Percentiles rank a stretch among this genome's conserved stretches.
phyloP scores from a whole-genome alignment of 106 monocot genomes.

The Ottelia alismoides region DNA sequence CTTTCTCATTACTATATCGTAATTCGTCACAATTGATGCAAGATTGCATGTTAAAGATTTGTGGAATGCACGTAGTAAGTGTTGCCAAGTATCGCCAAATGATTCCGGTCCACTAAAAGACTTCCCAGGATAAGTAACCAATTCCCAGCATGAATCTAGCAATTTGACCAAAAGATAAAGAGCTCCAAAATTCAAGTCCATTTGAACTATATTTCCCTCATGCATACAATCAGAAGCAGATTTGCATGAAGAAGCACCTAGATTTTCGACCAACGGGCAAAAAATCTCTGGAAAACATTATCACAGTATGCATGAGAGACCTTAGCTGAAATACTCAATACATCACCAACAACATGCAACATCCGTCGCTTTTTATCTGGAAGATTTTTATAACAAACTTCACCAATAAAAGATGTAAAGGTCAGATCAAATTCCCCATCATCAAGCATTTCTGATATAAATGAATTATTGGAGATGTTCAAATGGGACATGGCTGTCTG shows the following conservation, averaged over 20 bases:
- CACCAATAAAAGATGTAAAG: slow-evolving; percentile 28
- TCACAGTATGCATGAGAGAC: slow-evolving; percentile 46
- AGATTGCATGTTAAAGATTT: slow-evolving; percentile 32
- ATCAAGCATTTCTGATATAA: slow-evolving; percentile 45
- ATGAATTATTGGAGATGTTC: slow-evolving; percentile 24
- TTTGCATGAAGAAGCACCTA: slow-evolving; percentile 25
- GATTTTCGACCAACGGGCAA: slow-evolving; percentile 38
- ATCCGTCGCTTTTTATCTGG: slow-evolving; percentile 22
- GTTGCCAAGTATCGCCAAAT: slow-evolving; percentile 34
- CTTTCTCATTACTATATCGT: not conserved
- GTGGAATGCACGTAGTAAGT: slow-evolving; percentile 36
- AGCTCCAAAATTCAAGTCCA: slow-evolving; percentile 41
- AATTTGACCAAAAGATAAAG: slow-evolving; percentile 70
- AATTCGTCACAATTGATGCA: slow-evolving; percentile 19
- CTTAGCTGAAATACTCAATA: slow-evolving; percentile 45
- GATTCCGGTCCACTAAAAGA: slow-evolving; percentile 6
- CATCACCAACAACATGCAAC: slow-evolving; percentile 45
- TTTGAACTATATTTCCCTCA: slow-evolving; percentile 3
- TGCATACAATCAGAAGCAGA: slow-evolving; percentile 7
- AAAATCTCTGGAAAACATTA: slow-evolving; percentile 51
- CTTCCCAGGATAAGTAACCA: slow-evolving; percentile 18
- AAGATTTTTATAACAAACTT: slow-evolving; percentile 15
- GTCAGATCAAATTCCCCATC: slow-evolving; percentile 51
- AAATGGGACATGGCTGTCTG: slow-evolving; percentile 32
- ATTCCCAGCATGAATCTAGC: slow-evolving; percentile 60